A percentile compares a stretch with the other conserved stretches of the same genome.
Conservation (phyloP, 352 stramenopile species). For the Phytophthora boehmeriae region DNA sequence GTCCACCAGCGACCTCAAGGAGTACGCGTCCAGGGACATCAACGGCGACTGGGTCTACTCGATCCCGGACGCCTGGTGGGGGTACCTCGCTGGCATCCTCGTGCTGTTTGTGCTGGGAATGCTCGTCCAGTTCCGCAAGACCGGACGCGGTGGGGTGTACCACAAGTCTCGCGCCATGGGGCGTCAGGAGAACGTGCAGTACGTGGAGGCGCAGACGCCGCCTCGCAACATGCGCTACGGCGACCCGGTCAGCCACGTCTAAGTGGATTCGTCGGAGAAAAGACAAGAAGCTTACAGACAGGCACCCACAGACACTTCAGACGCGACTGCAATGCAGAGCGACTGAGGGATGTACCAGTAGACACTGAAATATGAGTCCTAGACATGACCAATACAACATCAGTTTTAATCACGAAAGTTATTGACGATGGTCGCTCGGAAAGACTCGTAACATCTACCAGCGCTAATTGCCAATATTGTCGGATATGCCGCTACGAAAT, state of each 20-base stretch:
- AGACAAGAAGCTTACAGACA: not conserved
- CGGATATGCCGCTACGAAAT: too few relatives aligned
- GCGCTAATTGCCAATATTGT: too few relatives aligned
- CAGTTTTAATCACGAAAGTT: too few relatives aligned
- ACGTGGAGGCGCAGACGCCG: constrained; percentile 36
- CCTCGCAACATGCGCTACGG: constrained; percentile 31
- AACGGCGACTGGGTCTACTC: constrained; percentile 58
- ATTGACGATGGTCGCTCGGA: too few relatives aligned
- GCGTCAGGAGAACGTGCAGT: constrained; percentile 32
- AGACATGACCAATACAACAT: too few relatives aligned
- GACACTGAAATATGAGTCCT: too few relatives aligned
- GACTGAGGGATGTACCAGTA: constrained; percentile 27
- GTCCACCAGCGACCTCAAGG: constrained; percentile 52
- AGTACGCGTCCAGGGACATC: constrained; percentile 38
- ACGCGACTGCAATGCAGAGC: not conserved
- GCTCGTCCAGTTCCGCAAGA: constrained; percentile 71
- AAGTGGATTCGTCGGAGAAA: constrained; percentile 4
- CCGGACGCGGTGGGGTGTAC: constrained; percentile 36
- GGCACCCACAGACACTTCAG: not conserved
- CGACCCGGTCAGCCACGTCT: constrained; percentile 42
- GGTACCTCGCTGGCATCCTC: constrained; percentile 54
- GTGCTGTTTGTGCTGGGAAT: constrained; percentile 60
- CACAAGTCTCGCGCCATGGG: constrained; percentile 34
- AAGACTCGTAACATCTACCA: too few relatives aligned
- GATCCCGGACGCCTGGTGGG: constrained; percentile 68